Evolutionary conservation across 805 yeast genomes (phyloP).

Genomic region (Ogataea pignaliae): DNA sequence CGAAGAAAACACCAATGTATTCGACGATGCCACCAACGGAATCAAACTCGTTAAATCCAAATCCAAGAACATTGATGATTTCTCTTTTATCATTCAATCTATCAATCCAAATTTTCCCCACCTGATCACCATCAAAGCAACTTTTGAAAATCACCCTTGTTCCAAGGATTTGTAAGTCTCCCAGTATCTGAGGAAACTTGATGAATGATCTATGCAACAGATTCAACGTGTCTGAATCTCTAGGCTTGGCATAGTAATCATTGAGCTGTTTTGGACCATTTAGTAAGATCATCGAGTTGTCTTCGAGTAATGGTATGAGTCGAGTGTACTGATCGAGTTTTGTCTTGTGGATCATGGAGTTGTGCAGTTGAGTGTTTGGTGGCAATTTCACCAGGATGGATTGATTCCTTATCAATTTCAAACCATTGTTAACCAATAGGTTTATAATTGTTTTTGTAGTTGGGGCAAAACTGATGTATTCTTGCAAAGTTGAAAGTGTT

Average conservation of each 20-base stretch:
- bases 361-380: constrained; percentile 1
- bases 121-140: constrained; percentile 8
- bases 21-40: constrained; percentile 11
- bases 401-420: constrained; percentile 10
- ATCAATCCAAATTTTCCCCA: constrained; percentile 9
- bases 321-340: constrained; percentile 15
- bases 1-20: constrained; percentile 7
- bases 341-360: constrained; percentile 13
- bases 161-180: constrained; percentile 3
- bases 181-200: constrained; percentile 14
- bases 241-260: constrained; percentile 12
- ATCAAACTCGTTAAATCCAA: constrained; percentile 15
- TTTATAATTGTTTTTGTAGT: constrained; percentile 9
- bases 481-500: constrained; percentile 4
- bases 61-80: constrained; percentile 8
- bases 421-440: constrained; percentile 6
- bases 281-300: constrained; percentile 7
- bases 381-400: constrained; percentile 7
- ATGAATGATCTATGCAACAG: constrained; percentile 10
- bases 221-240: constrained; percentile 20
- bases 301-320: constrained; percentile 11
- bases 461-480: constrained; percentile 8
- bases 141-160: constrained; percentile 11
- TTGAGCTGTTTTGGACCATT: constrained; percentile 20
- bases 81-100: constrained; percentile 2